Percentiles rank a stretch among this genome's conserved stretches.
Conservation (phyloP, 2,329 filamentous ascomycete genomes). For the Colletotrichum cuscutae region DNA sequence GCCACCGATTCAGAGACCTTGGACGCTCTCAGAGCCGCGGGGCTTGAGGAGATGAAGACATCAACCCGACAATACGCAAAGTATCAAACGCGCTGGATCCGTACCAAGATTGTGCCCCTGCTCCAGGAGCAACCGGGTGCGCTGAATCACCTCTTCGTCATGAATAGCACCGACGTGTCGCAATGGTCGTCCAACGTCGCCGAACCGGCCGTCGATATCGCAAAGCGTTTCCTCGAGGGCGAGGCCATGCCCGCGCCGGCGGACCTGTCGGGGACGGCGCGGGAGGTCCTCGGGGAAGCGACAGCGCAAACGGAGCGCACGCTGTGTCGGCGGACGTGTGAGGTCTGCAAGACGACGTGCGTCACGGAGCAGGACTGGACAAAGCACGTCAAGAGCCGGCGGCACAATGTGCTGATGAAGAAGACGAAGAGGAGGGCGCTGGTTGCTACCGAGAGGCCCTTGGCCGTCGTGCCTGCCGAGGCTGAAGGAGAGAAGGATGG, state of each 20-base stretch:
- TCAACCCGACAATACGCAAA: constrained; percentile 90
- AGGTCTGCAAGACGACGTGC: constrained; percentile 74
- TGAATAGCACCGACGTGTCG: constrained; percentile 80
- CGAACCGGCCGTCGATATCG: constrained; percentile 70
- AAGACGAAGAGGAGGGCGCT: constrained; percentile 51
- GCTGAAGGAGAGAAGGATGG: not conserved
- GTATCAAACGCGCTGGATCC: constrained; percentile 87
- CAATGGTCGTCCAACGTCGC: constrained; percentile 73
- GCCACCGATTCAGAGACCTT: constrained; percentile 51
- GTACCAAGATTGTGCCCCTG: constrained; percentile 80
- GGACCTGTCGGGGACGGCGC: constrained; percentile 59
- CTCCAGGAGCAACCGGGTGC: constrained; percentile 65
- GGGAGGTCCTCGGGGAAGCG: constrained; percentile 64
- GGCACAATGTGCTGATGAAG: constrained; percentile 47
- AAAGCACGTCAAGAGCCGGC: constrained; percentile 49
- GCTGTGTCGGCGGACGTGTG: constrained; percentile 72
- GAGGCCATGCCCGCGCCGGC: constrained; percentile 62
- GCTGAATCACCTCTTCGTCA: constrained; percentile 73
- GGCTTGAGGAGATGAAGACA: constrained; percentile 80
- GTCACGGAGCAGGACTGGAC: constrained; percentile 63
- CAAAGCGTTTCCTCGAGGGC: constrained; percentile 70
- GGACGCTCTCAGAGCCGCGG: constrained; percentile 64
- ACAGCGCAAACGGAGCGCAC: constrained; percentile 61
- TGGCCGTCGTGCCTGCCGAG: constrained; percentile 22
- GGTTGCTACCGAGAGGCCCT: constrained; percentile 38